Evolutionary conservation across 768 basidiomycete genomes (phyloP).

Genomic region (Xanthoconium purpureum): DNA sequence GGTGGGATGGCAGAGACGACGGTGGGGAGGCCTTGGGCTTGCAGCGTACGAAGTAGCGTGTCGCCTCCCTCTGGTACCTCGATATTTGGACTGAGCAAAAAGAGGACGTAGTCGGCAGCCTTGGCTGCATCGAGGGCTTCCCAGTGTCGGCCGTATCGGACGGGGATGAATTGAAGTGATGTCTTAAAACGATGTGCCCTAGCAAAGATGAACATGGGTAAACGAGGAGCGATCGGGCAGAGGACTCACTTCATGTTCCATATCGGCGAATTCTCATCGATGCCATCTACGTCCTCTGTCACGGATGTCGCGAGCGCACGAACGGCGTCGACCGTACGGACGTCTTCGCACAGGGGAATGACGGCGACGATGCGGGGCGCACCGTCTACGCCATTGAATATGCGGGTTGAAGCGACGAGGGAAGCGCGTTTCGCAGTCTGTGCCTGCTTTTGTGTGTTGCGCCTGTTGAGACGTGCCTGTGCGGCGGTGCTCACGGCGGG

Average conservation of each 20-base stretch:
- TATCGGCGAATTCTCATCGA: slow-evolving; percentile 22
- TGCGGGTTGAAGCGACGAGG: slow-evolving; percentile 65
- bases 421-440: slow-evolving; percentile 67
- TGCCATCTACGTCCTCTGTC: slow-evolving; percentile 39
- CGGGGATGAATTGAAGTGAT: slow-evolving; percentile 79
- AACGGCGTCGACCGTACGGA: slow-evolving; percentile 51
- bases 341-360: slow-evolving; percentile 75
- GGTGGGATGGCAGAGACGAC: slow-evolving; percentile 73
- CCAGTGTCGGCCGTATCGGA: slow-evolving; percentile 71
- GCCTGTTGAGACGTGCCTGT: slow-evolving; percentile 74
- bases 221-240: neutral
- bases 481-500: slow-evolving; percentile 49
- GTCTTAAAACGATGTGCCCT: slow-evolving; percentile 92
- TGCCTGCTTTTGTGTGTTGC: slow-evolving; percentile 81
- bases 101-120: slow-evolving; percentile 86
- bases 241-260: slow-evolving; percentile 65
- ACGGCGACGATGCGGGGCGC: slow-evolving; percentile 86
- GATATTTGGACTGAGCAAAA: slow-evolving; percentile 73
- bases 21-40: slow-evolving; percentile 87
- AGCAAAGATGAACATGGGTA: slow-evolving; percentile 1
- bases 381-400: slow-evolving; percentile 76
- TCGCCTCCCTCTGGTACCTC: slow-evolving; percentile 90
- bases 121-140: slow-evolving; percentile 80
- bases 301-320: slow-evolving; percentile 57
- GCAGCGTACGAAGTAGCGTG: slow-evolving; percentile 79